Conservation (phyloP, 257 asterid species). For the Plantago ovata region DNA sequence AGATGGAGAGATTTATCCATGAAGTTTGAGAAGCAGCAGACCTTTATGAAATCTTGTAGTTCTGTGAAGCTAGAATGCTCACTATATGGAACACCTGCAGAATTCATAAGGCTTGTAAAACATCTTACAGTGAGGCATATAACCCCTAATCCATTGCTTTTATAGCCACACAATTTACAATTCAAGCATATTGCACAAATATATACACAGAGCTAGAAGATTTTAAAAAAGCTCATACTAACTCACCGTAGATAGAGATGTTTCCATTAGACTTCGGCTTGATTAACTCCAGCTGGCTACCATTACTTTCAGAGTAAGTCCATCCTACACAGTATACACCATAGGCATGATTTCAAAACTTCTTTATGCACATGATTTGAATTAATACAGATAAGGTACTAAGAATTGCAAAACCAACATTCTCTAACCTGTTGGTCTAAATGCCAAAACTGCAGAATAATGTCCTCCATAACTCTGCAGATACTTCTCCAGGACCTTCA, state of each 20-base stretch:
- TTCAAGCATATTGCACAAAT: not conserved
- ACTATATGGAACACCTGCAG: slow-evolving; percentile 31
- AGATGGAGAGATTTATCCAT: not conserved
- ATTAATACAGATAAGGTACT: not conserved
- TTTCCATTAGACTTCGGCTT: slow-evolving; percentile 25
- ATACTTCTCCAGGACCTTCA: slow-evolving; percentile 22
- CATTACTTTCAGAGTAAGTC: slow-evolving; percentile 28
- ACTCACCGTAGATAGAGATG: slow-evolving; percentile 30
- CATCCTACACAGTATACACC: slow-evolving; percentile 23
- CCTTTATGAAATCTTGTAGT: slow-evolving; percentile 33
- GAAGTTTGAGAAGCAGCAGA: slow-evolving; percentile 1
- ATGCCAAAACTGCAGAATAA: slow-evolving; percentile 24
- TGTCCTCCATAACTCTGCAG: slow-evolving; percentile 15
- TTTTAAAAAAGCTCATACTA: not conserved
- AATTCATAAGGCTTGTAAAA: slow-evolving; percentile 1
- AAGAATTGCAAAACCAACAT: not conserved
- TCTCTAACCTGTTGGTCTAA: slow-evolving; percentile 30
- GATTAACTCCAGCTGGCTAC: slow-evolving; percentile 19
- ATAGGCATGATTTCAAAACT: not conserved
- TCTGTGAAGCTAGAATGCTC: slow-evolving; percentile 33
- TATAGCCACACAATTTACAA: not conserved
- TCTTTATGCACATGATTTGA: not conserved
- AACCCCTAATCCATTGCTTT: not conserved
- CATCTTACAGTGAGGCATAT: not conserved
- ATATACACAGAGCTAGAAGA: no score